Conservation (phyloP, 73 alveolate genomes). For the Tetrahymena elliotti region DNA sequence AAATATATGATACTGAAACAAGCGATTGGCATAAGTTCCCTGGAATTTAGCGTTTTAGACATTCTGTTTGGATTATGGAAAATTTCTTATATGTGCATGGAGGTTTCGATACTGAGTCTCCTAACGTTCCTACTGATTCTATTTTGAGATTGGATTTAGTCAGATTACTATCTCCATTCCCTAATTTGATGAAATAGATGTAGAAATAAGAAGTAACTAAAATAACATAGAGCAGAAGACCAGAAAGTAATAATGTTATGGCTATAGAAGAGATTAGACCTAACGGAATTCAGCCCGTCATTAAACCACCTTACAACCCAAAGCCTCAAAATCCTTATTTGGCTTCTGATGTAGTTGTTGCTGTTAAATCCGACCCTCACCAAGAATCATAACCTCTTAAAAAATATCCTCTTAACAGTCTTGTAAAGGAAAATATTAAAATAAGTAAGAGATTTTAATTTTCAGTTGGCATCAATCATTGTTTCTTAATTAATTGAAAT, state of each 20-base stretch:
- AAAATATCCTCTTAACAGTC: neutral
- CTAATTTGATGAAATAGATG: constrained; percentile 54
- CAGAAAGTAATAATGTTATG: neutral
- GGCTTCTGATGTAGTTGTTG: neutral
- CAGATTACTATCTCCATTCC: constrained; percentile 57
- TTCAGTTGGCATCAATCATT: too few species aligned
- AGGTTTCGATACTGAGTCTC: constrained; percentile 87
- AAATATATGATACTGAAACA: constrained; percentile 94
- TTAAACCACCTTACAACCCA: neutral
- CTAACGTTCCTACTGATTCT: constrained; percentile 80
- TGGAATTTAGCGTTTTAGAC: constrained; percentile 83
- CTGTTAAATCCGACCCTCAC: neutral
- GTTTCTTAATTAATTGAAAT: neutral
- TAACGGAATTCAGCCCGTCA: neutral
- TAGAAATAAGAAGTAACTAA: constrained; percentile 14
- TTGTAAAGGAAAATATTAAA: neutral
- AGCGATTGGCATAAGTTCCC: constrained; percentile 87
- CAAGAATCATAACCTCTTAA: neutral
- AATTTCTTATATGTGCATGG: constrained; percentile 77
- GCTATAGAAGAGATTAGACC: neutral
- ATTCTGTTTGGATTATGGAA: constrained; percentile 68
- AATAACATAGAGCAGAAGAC: neutral
- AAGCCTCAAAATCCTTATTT: constrained; percentile 3
- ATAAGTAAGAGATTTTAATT: neutral
- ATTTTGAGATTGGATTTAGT: constrained; percentile 63